Base-by-base conservation (phyloP, 345 rosid species). In the Arabidopsis suecica region DNA sequence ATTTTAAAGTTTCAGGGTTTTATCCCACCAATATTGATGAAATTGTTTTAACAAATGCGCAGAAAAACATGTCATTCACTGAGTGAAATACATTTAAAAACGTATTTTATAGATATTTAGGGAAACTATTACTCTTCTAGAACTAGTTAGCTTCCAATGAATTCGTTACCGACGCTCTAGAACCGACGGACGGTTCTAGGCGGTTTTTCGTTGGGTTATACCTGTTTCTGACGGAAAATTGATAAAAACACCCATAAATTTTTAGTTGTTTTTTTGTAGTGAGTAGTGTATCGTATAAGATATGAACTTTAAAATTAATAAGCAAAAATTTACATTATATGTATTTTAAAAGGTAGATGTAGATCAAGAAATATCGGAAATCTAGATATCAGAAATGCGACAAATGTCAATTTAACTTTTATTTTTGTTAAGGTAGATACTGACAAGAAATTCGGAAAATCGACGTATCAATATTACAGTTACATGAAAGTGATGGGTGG, bases 401-500 rank as follows among this genome's bases (percentile, higher is more conserved):
- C 6, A 56, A 47, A 65, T 74, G 72, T 57, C 50, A 65, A 7
- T 65, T 74, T 55, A 41, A 23, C 1, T 65, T 42, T 25, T 55
- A 23, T 33, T 20, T 11, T 28, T 28, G 54, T 49, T 2, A 65
- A 56, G 65, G 50, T 56, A 22, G 38, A 47, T 36, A 57, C 32
- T 8, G 30, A 65, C 42, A 40, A 11, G 57, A 56, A 23, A 55
- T 36, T 58, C 58, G 59, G 30, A 65, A 73, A 65, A 56, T 34
- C 49, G 41, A 65, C 56, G 20, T 56, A 34, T 73, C 65, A 25
- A 48, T 36, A 47, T 47, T 57, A 57, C 67, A 68, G 73, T 66
- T 74, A 66, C 2, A 58, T 74, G 78, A 74, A 66, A 74, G 50
- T 36, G 78, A 74, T 58, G 61, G 66, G 78, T 58, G 44, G 72